Base-by-base conservation (phyloP, 139 green algal genomes). In the Volvox africanus region DNA sequence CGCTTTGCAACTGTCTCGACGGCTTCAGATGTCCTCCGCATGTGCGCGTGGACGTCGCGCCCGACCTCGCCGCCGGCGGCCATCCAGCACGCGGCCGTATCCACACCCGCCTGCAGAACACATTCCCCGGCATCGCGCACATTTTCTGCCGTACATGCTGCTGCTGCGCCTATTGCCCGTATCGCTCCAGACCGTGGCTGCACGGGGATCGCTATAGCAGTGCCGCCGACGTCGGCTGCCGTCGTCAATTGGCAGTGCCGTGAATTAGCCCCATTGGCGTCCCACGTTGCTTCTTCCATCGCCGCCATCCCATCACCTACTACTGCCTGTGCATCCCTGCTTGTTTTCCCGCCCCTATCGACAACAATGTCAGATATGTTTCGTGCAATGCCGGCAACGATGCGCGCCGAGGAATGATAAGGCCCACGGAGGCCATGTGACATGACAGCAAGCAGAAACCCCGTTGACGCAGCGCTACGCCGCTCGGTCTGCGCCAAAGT, bases 141-240 rank as follows among this genome's bases (percentile, higher is more conserved):
- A 33, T 87, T 87, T 33, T 77, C 81, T 78, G 81, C 55, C 50
- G 81, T 87, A 37, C 81, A 87, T 20, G 30, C 61, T 1, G n/a
- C 81, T 28, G 81, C 81, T 28, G 81, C 81, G 17, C 81, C 81
- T 18, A 87, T 62, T 20, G 81, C 61, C 6, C 35, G 6, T 32
- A 87, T 28, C 26, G 33, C 80, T 0, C 30, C 32, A 30, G 1
- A 30, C 17, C 50, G 44, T 61, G 28, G 24, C 28, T 36, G 80
- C 50, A 30, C 11, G 24, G 36, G 20, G 37, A 26, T 44, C 2
- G 78, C 78, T 12, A 84, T 24, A 36, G 78, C 78, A 12, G 37
- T 24, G 78, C 37, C 77, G 35, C 35, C 20, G 78, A 24, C 78
- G 37, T 24, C 36, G 18, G 37, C 78, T 24, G 55, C 44, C 80